Evolutionary conservation across 805 yeast genomes (phyloP), one percentile per base, ranked within the genome.

Genomic region (Yarrowia keelungensis): DNA sequence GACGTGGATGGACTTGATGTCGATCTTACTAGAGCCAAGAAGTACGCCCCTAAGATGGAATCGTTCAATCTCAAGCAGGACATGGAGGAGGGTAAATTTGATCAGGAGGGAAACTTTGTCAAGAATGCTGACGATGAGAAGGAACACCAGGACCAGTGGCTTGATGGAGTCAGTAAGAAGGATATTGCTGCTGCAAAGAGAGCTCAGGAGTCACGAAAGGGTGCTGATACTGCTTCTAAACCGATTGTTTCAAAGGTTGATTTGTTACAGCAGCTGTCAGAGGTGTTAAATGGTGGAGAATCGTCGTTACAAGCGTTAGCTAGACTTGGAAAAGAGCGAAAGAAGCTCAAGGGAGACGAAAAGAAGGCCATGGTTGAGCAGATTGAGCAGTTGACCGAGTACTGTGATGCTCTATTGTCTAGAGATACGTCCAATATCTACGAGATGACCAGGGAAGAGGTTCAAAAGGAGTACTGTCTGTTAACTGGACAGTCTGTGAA

Each of bases 51-150:
- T 0, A 83, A 83, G 70, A 70, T 90, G 2, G 93, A 89, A 69
- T 84, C 90, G 0, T 90, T 90, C 76, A 83, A 85, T 74, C 76
- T 90, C 53, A 76, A 82, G 32, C 80, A 84, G 19, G 94, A 90
- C 72, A 76, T 80, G 51, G 82, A 82, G 67, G 86, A 84, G 56
- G 94, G 92, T 1, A 75, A 76, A 2, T 87, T 87, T 73, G 92
- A 88, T 72, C 81, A 78, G 46, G 84, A 83, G 47, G 91, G 92
- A 1, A 87, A 86, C 72, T 89, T 80, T 72, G 78, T 86, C 19
- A 78, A 83, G 35, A 76, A 78, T 15, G 81, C 80, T 3, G 79
- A 79, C 2, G 81, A 78, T 38, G 76, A 74, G 41, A 75, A 75
- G 19, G 78, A 73, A 7, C 73, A 74, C 19, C 81, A 80, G 56